Conservation (phyloP, 2,329 filamentous ascomycete genomes). For the Dactylonectria estremocensis region DNA sequence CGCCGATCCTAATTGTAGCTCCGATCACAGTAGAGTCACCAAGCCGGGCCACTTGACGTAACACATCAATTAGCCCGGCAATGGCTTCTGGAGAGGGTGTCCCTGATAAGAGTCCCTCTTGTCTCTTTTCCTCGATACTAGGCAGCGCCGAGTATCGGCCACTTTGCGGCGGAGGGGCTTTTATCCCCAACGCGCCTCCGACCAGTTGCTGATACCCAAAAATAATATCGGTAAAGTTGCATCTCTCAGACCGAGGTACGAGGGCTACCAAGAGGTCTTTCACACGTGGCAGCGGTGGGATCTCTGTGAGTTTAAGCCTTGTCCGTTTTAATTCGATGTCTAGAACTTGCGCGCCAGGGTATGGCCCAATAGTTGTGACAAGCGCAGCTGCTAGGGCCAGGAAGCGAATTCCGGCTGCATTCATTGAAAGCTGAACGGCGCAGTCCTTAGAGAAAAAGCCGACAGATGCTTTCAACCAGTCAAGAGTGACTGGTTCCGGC, state of each 20-base stretch:
- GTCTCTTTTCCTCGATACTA: too few relatives aligned
- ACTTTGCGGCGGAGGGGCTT: too few relatives aligned
- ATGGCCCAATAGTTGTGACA: background rate
- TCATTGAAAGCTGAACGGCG: background rate
- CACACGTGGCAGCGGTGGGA: background rate
- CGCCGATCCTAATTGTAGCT: background rate
- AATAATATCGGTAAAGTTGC: background rate
- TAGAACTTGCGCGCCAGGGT: background rate
- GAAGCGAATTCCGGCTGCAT: background rate
- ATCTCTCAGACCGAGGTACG: background rate
- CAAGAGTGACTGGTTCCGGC: background rate
- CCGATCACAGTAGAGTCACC: background rate
- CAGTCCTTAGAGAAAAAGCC: slow-evolving; percentile 4
- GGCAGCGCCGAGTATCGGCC: too few relatives aligned
- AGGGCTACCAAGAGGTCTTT: background rate
- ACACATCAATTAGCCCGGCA: slow-evolving; percentile 1
- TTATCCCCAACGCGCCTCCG: too few relatives aligned
- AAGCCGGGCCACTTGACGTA: slow-evolving; percentile 8
- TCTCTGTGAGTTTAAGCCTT: background rate
- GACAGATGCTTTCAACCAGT: slow-evolving; percentile 4
- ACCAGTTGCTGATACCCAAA: background rate
- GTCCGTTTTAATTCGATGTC: background rate
- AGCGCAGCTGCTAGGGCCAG: slow-evolving; percentile 15
- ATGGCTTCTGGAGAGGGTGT: background rate
- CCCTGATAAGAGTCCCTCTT: too few relatives aligned